Evolutionary conservation across 805 yeast genomes (phyloP).

Genomic region (Candida stauntonica): DNA sequence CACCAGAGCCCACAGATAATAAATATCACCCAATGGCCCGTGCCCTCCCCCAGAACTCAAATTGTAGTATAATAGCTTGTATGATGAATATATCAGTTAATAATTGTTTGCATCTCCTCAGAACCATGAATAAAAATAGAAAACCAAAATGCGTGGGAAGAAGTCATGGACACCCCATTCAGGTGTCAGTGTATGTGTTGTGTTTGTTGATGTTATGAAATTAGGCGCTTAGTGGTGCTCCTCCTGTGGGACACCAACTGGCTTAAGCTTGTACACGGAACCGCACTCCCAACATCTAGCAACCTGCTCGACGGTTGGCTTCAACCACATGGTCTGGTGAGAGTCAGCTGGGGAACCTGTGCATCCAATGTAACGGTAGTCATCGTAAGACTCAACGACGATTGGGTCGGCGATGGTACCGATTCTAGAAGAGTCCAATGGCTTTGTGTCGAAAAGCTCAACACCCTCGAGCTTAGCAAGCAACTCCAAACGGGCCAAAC

Average conservation of each 20-base stretch:
- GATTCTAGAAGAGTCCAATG: conserved; percentile 79
- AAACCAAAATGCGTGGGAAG: too few relatives aligned
- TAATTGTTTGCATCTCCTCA: too few relatives aligned
- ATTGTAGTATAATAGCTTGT: too few relatives aligned
- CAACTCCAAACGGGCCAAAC: conserved; percentile 94
- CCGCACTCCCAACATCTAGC: conserved; percentile 99
- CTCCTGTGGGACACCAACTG: conserved; percentile 74
- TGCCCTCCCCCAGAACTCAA: too few relatives aligned
- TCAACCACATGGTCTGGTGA: conserved; percentile 89
- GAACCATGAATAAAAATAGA: too few relatives aligned
- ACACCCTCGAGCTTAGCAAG: conserved; percentile 94
- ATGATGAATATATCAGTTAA: too few relatives aligned
- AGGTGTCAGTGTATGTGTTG: too few relatives aligned
- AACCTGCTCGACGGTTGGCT: conserved; percentile 74
- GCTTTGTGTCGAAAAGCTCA: conserved; percentile 85
- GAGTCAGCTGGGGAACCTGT: conserved; percentile 93
- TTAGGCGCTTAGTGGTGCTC: conserved; percentile 35
- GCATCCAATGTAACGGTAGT: conserved; percentile 94
- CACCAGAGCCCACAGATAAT: too few relatives aligned
- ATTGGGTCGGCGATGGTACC: conserved; percentile 92
- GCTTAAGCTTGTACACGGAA: conserved; percentile 83
- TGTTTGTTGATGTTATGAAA: too few relatives aligned
- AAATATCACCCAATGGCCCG: too few relatives aligned
- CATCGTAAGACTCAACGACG: conserved; percentile 84
- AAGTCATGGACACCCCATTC: too few relatives aligned